Conservation (phyloP, 129 eudicot genomes). For the Helichrysum umbraculigerum region DNA sequence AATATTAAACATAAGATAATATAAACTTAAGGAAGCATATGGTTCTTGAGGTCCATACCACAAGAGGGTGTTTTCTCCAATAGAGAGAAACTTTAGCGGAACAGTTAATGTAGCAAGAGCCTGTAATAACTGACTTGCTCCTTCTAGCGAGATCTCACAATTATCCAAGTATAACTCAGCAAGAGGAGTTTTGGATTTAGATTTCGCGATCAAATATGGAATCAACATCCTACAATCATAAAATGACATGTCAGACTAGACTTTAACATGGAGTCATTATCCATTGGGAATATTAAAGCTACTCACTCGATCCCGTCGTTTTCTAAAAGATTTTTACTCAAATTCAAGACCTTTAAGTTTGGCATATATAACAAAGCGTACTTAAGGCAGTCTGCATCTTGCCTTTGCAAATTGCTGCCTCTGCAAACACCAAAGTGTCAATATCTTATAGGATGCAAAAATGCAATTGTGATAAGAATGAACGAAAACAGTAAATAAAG, state of each 20-base stretch:
- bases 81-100: constrained; percentile 58
- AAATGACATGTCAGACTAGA: constrained; percentile 15
- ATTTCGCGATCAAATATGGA: constrained; percentile 51
- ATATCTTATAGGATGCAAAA: constrained; percentile 1
- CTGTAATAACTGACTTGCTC: constrained; percentile 49
- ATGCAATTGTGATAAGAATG: background rate
- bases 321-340: constrained; percentile 49
- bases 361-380: constrained; percentile 68
- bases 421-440: constrained; percentile 38
- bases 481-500: background rate
- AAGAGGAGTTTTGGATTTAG: constrained; percentile 45
- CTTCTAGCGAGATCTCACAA: constrained; percentile 56
- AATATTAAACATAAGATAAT: background rate
- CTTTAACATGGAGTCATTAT: constrained; percentile 1
- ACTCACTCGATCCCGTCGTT: constrained; percentile 68
- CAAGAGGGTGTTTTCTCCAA: constrained; percentile 68
- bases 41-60: constrained; percentile 41
- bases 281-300: constrained; percentile 7
- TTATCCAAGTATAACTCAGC: constrained; percentile 55
- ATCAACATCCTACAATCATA: constrained; percentile 50
- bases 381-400: constrained; percentile 64
- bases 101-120: constrained; percentile 49
- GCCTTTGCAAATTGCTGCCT: constrained; percentile 49
- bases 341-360: constrained; percentile 33
- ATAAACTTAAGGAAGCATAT: constrained; percentile 4